A percentile compares a stretch with the other conserved stretches of the same genome.
These are phyloP conservation scores for Fusarium piperis DNA, from an alignment of 2,329 filamentous ascomycete genomes.

Conservation along the genomic window DNA sequence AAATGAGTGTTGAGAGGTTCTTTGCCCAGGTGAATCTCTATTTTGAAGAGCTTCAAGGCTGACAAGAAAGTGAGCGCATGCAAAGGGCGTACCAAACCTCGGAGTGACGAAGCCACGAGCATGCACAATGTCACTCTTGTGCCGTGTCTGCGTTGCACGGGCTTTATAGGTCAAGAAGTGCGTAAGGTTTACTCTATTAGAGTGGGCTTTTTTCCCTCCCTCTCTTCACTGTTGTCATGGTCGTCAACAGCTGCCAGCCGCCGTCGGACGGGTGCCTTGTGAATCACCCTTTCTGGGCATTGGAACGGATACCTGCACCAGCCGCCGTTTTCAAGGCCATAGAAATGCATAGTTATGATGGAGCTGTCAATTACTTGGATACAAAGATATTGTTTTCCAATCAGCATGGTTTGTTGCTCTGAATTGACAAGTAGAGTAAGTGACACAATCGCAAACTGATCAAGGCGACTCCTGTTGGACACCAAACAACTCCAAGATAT, in stretches of 20 bases:
- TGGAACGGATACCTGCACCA: constrained; percentile 18
- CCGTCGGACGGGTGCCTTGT: constrained; percentile 22
- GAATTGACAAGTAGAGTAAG: not conserved
- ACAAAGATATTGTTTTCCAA: not conserved
- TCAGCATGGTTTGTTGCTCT: not conserved
- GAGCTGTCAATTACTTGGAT: not conserved
- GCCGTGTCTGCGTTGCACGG: constrained; percentile 25
- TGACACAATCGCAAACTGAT: not conserved
- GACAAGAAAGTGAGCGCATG: constrained; percentile 23
- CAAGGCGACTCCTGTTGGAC: not conserved
- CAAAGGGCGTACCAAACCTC: constrained; percentile 19
- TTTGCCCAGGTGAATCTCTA: not conserved
- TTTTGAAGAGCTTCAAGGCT: not conserved
- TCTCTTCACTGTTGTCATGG: not conserved
- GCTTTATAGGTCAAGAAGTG: constrained; percentile 9
- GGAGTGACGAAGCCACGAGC: constrained; percentile 16
- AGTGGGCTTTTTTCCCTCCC: not conserved
- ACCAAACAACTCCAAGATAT: not conserved
- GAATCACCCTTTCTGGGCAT: constrained; percentile 17
- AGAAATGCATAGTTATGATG: not conserved
- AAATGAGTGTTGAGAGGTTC: not conserved
- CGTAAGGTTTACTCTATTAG: constrained; percentile 26
- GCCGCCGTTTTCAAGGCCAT: not conserved
- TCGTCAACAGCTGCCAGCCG: constrained; percentile 38
- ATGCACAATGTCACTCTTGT: constrained; percentile 28